Conservation (phyloP, 2,329 filamentous ascomycete species). For the Hansfordia pulvinata region DNA sequence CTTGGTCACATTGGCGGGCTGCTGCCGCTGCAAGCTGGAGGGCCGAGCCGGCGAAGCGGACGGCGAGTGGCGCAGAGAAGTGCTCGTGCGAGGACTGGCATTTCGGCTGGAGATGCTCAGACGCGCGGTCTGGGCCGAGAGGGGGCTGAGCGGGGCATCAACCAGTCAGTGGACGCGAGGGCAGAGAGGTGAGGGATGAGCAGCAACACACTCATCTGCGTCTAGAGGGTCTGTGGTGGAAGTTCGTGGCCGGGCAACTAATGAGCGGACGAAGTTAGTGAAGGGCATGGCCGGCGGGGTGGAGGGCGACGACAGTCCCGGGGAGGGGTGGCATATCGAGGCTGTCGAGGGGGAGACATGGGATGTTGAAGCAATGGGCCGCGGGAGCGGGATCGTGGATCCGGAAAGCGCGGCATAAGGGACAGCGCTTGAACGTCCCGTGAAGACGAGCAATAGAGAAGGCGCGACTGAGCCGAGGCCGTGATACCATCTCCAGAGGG, state of each 20-base stretch:
- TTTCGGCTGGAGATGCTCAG: constrained; percentile 10
- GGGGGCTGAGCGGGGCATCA: constrained; percentile 10
- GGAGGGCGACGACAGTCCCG: too few relatives aligned
- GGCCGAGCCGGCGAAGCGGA: constrained; percentile 5
- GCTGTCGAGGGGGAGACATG: too few relatives aligned
- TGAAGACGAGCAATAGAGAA: too few relatives aligned
- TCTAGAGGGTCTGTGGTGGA: constrained; percentile 72
- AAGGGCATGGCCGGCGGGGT: too few relatives aligned
- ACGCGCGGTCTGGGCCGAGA: constrained; percentile 13
- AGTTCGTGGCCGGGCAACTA: constrained; percentile 48
- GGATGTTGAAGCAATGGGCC: too few relatives aligned
- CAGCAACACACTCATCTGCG: constrained; percentile 49
- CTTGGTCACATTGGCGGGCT: constrained; percentile 30
- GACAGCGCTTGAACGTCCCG: too few relatives aligned
- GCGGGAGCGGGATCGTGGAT: too few relatives aligned
- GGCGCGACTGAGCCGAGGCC: too few relatives aligned
- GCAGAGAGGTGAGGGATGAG: constrained; percentile 2
- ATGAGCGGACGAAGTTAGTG: constrained; percentile 12
- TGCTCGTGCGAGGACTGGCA: constrained; percentile 11
- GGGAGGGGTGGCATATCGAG: too few relatives aligned
- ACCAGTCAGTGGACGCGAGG: constrained; percentile 8
- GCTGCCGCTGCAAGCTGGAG: constrained; percentile 4
- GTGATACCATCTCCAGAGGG: too few relatives aligned
- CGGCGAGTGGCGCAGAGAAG: constrained; percentile 8
- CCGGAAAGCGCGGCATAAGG: too few relatives aligned